Evolutionary conservation across 108 stramenopile species (phyloP), one percentile per base, ranked within the genome.

Genomic region (Chaetoceros muelleri): DNA sequence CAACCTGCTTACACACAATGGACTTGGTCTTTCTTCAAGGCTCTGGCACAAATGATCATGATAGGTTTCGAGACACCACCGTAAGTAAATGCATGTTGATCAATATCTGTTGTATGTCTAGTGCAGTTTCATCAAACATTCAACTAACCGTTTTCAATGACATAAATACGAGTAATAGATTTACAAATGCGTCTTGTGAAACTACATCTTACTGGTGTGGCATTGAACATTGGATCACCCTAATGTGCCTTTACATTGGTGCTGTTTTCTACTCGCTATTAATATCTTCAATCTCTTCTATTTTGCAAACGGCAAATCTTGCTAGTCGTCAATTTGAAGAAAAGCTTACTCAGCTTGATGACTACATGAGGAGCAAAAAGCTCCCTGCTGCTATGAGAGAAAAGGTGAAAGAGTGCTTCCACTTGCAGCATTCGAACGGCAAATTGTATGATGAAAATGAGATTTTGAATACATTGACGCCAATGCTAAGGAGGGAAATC

Each of bases 51-150:
- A 44, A 81, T 81, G 80, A 78, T 81, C 26, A 78, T 75, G 74
- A 78, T 81, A 55, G 80, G 80, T 24, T 81, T 81, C 56, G 74
- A 81, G 60, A 81, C 80, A 3, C 80, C 80, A 10, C 77, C 80
- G 63, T 64, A 48, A 62, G 73, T 71, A 8, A 49, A 29, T 16
- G 52, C 29, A 0, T 30, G n/a, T n/a, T n/a, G n/a, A n/a, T n/a
- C n/a, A n/a, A n/a, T n/a, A n/a, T n/a, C n/a, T n/a, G n/a, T n/a
- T n/a, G n/a, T n/a, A n/a, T n/a, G n/a, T n/a, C n/a, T n/a, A n/a
- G n/a, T n/a, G n/a, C n/a, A n/a, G n/a, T 3, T 20, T 30, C 28
- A 17, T 0, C 23, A 20, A 53, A 27, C n/a, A n/a, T n/a, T n/a
- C n/a, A n/a, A n/a, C n/a, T n/a, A n/a, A n/a, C n/a, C n/a, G n/a